Evolutionary conservation across 768 basidiomycete genomes (phyloP), one percentile per base, ranked within the genome.

Genomic region (Cystofilobasidium macerans): DNA sequence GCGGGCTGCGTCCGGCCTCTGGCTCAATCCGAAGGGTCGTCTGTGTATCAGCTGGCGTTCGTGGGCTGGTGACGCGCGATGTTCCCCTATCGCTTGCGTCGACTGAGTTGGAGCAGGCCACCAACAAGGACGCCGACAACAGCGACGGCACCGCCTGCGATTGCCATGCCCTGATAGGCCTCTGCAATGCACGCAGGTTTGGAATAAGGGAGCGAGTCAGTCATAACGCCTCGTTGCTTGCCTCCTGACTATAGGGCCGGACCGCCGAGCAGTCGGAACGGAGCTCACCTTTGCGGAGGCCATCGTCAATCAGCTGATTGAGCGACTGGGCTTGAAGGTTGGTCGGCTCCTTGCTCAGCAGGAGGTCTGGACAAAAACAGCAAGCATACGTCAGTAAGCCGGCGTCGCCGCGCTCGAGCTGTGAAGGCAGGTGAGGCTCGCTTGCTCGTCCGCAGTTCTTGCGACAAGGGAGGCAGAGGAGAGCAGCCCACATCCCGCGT

Each of bases 91-190:
- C 30, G 48, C 57, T 62, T 33, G 45, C 71, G 62, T 36, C 70
- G 61, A 20, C 42, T 42, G 42, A 42, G 42, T 64, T 71, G 69
- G 64, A 71, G 54, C 26, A 78, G 40, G 6, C 75, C 72, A 5
- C 77, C 74, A 2, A 76, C 66, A 18, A 78, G 68, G 20, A 78
- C 65, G 0, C 77, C 76, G 60, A 89, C 88, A 26, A 94, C 72
- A 18, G 94, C 92, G 18, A 88, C 91, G 47, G 83, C 86, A 62
- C 92, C 90, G 59, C 93, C 93, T 24, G 85, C 89, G 48, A 99
- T 80, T 18, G 92, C 95, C 86, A 99, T 91, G 56, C 95, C 95
- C 58, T 97, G 89, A 75, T 97, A 97, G n/a, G 93, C 93, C 77
- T 99, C 94, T 93, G 75, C 8, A n/a, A n/a, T 40, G 57, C 38